Percentiles rank a stretch among this genome's conserved stretches.
These are phyloP conservation scores for Ophiostoma australiae DNA, from an alignment of 2,329 filamentous ascomycete species.

Conservation along the genomic window DNA sequence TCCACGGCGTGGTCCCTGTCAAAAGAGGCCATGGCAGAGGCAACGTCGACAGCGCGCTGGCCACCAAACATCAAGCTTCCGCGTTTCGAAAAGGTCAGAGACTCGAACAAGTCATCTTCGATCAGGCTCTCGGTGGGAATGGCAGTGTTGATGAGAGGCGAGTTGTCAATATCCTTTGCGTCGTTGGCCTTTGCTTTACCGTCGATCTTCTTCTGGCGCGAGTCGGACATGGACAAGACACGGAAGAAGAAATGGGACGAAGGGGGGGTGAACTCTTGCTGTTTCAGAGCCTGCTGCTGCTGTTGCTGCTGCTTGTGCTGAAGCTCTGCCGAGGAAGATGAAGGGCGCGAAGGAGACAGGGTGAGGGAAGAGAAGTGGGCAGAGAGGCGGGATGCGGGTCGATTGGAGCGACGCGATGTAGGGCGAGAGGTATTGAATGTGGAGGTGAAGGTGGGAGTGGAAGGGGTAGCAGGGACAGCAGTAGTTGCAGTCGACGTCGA, in stretches of 20 bases:
- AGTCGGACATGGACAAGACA: slow-evolving; percentile 25
- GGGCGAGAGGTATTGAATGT: neutral
- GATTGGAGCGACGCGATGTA: neutral
- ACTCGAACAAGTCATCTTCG: slow-evolving; percentile 54
- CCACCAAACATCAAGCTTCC: slow-evolving; percentile 59
- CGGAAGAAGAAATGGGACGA: slow-evolving; percentile 18
- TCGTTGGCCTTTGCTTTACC: neutral
- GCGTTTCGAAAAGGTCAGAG: slow-evolving; percentile 57
- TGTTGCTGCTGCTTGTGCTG: neutral
- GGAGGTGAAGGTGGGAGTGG: neutral
- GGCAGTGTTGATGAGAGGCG: slow-evolving; percentile 42
- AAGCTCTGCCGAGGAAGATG: neutral
- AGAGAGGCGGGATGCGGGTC: neutral
- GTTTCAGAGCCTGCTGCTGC: slow-evolving; percentile 10
- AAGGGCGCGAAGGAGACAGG: neutral
- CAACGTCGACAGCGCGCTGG: slow-evolving; percentile 35
- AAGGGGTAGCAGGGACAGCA: neutral
- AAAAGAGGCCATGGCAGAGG: slow-evolving; percentile 11
- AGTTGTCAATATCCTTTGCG: neutral
- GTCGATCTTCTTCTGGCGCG: slow-evolving; percentile 15
- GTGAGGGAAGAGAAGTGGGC: slow-evolving; percentile 6
- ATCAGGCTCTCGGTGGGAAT: slow-evolving; percentile 55
- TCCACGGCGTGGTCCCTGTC: slow-evolving; percentile 23
- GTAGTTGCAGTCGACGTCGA: neutral
- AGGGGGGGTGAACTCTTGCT: neutral